Percentiles rank a stretch among this genome's conserved stretches.
phyloP scores from a whole-genome alignment of 2,329 filamentous ascomycete species.

The Aspergillus fructus region DNA sequence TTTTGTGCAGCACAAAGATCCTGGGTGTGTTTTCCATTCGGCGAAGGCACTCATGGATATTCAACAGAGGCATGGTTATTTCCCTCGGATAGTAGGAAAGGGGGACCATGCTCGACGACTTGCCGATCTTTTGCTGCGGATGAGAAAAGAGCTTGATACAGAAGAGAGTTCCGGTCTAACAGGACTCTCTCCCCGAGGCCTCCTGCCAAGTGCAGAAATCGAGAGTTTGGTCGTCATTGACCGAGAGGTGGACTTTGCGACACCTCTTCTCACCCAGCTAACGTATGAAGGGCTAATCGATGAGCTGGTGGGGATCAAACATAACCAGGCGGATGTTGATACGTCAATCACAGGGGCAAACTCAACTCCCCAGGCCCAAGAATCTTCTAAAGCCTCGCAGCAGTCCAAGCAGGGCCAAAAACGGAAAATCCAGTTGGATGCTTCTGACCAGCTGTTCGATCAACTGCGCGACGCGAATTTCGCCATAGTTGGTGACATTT shows the following conservation, averaged over 20 bases:
- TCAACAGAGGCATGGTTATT: constrained; percentile 87
- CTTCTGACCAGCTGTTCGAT: constrained; percentile 82
- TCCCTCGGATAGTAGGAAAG: constrained; percentile 92
- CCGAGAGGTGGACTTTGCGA: constrained; percentile 90
- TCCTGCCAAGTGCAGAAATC: constrained; percentile 81
- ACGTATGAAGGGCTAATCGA: constrained; percentile 97
- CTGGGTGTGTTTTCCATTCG: constrained; percentile 83
- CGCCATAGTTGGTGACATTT: constrained; percentile 81
- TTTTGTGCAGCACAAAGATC: constrained; percentile 69
- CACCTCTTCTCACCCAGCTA: constrained; percentile 85
- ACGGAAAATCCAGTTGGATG: constrained; percentile 84
- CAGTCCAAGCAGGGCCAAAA: constrained; percentile 66
- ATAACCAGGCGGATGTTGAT: constrained; percentile 92
- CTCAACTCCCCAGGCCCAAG: constrained; percentile 53
- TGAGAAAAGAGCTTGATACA: constrained; percentile 86
- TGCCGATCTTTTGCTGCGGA: constrained; percentile 80
- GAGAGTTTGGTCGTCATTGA: constrained; percentile 95
- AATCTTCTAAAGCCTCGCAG: constrained; percentile 51
- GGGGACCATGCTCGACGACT: constrained; percentile 90
- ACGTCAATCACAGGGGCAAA: constrained; percentile 80
- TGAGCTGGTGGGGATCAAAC: constrained; percentile 85
- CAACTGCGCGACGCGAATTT: constrained; percentile 92
- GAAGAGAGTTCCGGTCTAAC: constrained; percentile 66
- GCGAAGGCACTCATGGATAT: constrained; percentile 92
- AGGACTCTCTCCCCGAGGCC: constrained; percentile 57